These are phyloP conservation scores for Amanita exitialis DNA, from an alignment of 768 basidiomycete genomes.

Conservation along the genomic window DNA sequence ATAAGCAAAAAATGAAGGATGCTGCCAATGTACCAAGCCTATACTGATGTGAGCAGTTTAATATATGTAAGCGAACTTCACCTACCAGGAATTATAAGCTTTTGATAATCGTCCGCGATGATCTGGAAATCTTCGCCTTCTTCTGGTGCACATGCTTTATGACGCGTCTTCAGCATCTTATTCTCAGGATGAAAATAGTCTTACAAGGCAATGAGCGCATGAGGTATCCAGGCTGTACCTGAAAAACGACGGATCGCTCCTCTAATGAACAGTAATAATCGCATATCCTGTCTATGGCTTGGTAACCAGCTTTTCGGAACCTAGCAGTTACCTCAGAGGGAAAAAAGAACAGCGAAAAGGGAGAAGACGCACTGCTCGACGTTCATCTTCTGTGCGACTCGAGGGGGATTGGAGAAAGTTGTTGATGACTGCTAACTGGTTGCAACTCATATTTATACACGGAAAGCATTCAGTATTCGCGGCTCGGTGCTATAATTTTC, in stretches of 20 bases:
- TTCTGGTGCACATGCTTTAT: constrained; percentile 22
- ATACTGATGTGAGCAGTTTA: background rate
- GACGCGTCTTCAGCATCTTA: background rate
- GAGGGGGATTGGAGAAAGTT: too few species aligned
- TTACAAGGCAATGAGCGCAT: constrained; percentile 55
- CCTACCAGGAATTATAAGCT: constrained; percentile 69
- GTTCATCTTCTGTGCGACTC: constrained; percentile 23
- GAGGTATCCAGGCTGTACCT: constrained; percentile 81
- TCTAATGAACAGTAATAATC: constrained; percentile 73
- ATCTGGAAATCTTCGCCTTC: constrained; percentile 62
- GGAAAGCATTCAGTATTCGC: too few species aligned
- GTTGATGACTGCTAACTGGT: too few species aligned
- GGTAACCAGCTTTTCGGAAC: constrained; percentile 80
- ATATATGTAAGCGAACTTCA: background rate
- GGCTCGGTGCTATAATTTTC: too few species aligned
- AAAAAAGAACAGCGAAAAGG: background rate
- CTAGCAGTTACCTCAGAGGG: constrained; percentile 22
- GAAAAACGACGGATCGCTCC: constrained; percentile 53
- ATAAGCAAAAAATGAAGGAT: constrained; percentile 84
- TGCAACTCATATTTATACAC: too few species aligned
- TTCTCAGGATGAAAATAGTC: constrained; percentile 4
- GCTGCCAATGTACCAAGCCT: constrained; percentile 89
- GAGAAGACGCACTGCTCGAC: constrained; percentile 30
- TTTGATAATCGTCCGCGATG: constrained; percentile 74
- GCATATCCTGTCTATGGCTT: constrained; percentile 83